Evolutionary conservation across 2,329 filamentous ascomycete genomes (phyloP), one percentile per base, ranked within the genome.

Genomic region (Penicillium sp.): DNA sequence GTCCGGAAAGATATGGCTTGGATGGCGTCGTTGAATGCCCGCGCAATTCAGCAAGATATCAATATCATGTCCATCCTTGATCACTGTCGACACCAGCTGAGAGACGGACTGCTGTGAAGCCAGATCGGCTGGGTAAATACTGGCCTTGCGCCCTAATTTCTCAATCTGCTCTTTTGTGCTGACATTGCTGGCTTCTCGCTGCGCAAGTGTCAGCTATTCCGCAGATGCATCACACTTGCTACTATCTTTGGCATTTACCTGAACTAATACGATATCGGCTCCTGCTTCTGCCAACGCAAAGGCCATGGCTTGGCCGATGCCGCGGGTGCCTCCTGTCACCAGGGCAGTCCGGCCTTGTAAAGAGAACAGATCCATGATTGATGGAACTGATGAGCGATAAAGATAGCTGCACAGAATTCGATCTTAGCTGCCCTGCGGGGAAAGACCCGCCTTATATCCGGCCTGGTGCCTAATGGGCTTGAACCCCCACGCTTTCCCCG

Each of bases 1-100:
- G 72, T 88, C 84, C 0, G 90, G 90, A 70, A 95, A 95, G 54
- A 82, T 72, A 69, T 91, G 85, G 50, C 88, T 85, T 0, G 89
- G 84, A 72, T 93, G 88, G 3, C 90, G 84, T 60, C 86, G 83
- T 76, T 95, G 91, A 71, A 96, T 92, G 31, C 91, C 91, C 31
- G 89, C 91, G 78, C 89, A 92, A 78, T 92, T 95, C 66, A 95
- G 78, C 8, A 96, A 83, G 68, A 95, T 89, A 71, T 89, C 84
- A 69, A 95, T 84, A 69, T 84, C 67, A 72, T 86, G 83, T 5
- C 72, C 73, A 22, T 72, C 69, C 22, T 63, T 51, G 17, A 72
- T 60, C 6, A 78, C 63, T 1, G 59, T 60, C 3, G 73, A 65
- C 8, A 75, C 69, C 4, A 76, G 62, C 4, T 61, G 60, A 4